phyloP scores from a whole-genome alignment of 2,329 filamentous ascomycete genomes.

The Fusarium fracticaudum region DNA sequence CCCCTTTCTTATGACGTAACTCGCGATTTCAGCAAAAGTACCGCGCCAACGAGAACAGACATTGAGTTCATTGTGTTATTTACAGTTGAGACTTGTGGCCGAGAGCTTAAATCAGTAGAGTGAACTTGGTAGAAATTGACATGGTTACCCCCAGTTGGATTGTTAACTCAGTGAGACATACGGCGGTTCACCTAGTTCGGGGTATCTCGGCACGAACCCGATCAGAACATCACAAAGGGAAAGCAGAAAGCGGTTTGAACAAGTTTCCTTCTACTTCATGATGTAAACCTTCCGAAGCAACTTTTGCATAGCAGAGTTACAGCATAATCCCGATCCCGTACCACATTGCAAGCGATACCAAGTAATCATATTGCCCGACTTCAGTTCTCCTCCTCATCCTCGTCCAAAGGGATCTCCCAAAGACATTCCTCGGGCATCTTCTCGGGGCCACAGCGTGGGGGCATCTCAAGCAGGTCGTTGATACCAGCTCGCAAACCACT shows the following conservation, averaged over 20 bases:
- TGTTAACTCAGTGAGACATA: background rate
- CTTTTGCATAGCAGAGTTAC: background rate
- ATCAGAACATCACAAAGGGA: accelerated
- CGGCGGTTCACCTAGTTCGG: accelerated
- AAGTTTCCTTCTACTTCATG: accelerated
- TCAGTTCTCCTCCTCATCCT: background rate
- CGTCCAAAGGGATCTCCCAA: background rate
- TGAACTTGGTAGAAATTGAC: background rate
- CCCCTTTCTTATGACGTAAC: too few relatives aligned
- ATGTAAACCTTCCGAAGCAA: accelerated
- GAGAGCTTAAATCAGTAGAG: accelerated
- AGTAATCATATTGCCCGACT: too few relatives aligned
- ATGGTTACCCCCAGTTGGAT: accelerated
- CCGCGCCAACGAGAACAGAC: too few relatives aligned
- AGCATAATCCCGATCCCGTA: too few relatives aligned
- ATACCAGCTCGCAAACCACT: background rate
- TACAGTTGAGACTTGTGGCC: background rate
- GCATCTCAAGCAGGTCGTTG: too few relatives aligned
- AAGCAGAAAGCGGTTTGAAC: background rate
- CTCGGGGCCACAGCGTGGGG: background rate
- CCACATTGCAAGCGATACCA: background rate
- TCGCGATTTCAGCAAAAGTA: too few relatives aligned
- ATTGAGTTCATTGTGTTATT: background rate
- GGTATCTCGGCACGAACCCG: accelerated
- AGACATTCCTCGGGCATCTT: background rate